Evolutionary conservation across 805 yeast genomes (phyloP).

Genomic region (Cephaloascus albidus): DNA sequence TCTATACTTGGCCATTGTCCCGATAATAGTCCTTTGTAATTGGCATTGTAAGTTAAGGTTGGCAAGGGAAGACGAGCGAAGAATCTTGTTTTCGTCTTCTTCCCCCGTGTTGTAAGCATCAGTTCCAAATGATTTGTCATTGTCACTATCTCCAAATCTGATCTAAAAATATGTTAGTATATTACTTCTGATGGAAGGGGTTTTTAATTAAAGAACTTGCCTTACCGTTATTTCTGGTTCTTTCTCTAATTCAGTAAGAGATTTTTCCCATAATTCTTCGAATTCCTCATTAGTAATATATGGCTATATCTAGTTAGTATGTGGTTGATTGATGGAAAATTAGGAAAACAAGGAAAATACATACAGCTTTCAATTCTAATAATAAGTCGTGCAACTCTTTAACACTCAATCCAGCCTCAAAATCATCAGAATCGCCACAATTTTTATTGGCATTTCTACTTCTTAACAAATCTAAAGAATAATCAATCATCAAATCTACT

Average conservation of each 20-base stretch:
- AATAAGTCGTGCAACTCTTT: slow-evolving; percentile 46
- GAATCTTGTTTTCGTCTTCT: slow-evolving; percentile 37
- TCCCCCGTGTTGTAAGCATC: slow-evolving; percentile 26
- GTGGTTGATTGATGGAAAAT: not conserved
- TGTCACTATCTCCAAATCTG: too few relatives aligned
- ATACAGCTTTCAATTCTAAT: slow-evolving; percentile 26
- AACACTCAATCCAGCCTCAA: slow-evolving; percentile 40
- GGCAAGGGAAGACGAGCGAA: slow-evolving; percentile 67
- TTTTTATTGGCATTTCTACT: slow-evolving; percentile 54
- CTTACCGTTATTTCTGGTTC: slow-evolving; percentile 72
- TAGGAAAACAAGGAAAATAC: not conserved
- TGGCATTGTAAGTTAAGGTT: slow-evolving; percentile 51
- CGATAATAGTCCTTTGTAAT: slow-evolving; percentile 40
- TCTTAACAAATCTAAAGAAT: slow-evolving; percentile 58
- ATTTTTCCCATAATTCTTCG: slow-evolving; percentile 64
- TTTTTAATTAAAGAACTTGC: slow-evolving; percentile 47
- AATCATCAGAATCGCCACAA: slow-evolving; percentile 45
- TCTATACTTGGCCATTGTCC: slow-evolving; percentile 19
- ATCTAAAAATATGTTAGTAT: slow-evolving; percentile 15
- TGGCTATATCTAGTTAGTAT: slow-evolving; percentile 8
- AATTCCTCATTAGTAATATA: slow-evolving; percentile 53
- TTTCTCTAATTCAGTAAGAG: slow-evolving; percentile 47
- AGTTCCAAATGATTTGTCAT: too few relatives aligned
- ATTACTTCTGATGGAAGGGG: not conserved
- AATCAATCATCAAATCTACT: slow-evolving; percentile 54